Evolutionary conservation across 2,329 filamentous ascomycete species (phyloP), one percentile per base, ranked within the genome.

Genomic region (Neoascochyta sp.): DNA sequence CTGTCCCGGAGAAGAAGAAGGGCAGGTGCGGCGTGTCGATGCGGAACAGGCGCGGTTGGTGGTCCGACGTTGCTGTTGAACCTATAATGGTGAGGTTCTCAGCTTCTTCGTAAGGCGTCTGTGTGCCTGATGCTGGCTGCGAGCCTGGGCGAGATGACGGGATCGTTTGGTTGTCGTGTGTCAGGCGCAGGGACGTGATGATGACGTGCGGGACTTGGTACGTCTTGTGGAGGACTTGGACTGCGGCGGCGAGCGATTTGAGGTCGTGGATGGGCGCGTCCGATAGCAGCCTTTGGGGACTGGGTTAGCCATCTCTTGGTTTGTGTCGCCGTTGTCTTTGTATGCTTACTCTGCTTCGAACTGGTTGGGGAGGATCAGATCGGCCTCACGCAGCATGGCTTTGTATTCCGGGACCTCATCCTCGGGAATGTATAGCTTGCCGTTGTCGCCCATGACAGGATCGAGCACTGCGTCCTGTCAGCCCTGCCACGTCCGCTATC

Each of bases 401-500:
- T 87, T 90, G 64, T 96, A 98, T 9, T 85, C 88, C 0, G 89
- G 89, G 10, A 96, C 85, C 3, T 94, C 87, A 43, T 94, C 87
- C 50, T 90, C 81, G 5, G 83, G 85, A 6, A 98, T 90, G 57
- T 98, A 98, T 9, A 98, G 72, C 46, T 76, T 79, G 27, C 88
- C 92, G 53, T 95, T 88, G 60, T 98, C 92, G 16, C 92, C 92
- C 92, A 98, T 98, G 26, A 98, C 92, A 0, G 93, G 92, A 61
- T 98, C 92, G 15, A 98, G 74, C 3, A 95, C 86, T 80, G 41
- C 22, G 16, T 10, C 12, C 7, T 9, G 34, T 58, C 37, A 59
- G 49, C 31, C 11, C 18, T 13, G n/a, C 15, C n/a, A 11, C 7
- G 11, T 15, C 2, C 13, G 5, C 2, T 4, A 18, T 14, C 2